Conservation (phyloP, 305 asterid species). For the Galium porrigens region DNA sequence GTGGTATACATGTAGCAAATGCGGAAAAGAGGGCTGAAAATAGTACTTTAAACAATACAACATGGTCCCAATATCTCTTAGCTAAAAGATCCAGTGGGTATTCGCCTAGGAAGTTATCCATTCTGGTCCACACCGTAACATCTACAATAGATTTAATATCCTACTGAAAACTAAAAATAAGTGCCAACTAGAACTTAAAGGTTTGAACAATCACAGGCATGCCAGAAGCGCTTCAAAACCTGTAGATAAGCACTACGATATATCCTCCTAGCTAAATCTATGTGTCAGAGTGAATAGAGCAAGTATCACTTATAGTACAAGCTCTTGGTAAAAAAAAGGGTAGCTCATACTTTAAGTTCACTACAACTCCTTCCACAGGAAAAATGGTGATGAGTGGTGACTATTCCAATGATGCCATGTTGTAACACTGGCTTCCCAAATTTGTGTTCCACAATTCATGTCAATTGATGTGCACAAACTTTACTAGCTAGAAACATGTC, state of each 20-base stretch:
- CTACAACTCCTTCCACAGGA: neutral
- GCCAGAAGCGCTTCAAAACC: neutral
- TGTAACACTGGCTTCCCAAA: no score
- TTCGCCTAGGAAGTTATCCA: neutral
- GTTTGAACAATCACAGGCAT: constrained; percentile 1
- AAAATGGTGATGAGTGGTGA: neutral
- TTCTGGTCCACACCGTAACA: neutral
- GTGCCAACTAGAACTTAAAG: neutral
- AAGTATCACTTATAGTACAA: neutral
- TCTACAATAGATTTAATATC: neutral
- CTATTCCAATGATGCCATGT: neutral
- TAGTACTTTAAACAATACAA: neutral
- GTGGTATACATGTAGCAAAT: neutral
- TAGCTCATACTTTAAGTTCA: neutral
- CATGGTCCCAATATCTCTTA: neutral
- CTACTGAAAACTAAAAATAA: neutral
- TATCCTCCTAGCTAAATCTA: neutral
- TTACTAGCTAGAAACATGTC: no score
- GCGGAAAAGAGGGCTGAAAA: neutral
- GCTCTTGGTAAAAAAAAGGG: neutral
- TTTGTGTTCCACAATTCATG: neutral
- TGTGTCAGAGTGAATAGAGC: neutral
- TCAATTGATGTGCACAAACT: no score
- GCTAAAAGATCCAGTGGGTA: neutral
- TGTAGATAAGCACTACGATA: neutral